Conservation (phyloP, 805 yeast species). For the Metschnikowia baotianmanensis region DNA sequence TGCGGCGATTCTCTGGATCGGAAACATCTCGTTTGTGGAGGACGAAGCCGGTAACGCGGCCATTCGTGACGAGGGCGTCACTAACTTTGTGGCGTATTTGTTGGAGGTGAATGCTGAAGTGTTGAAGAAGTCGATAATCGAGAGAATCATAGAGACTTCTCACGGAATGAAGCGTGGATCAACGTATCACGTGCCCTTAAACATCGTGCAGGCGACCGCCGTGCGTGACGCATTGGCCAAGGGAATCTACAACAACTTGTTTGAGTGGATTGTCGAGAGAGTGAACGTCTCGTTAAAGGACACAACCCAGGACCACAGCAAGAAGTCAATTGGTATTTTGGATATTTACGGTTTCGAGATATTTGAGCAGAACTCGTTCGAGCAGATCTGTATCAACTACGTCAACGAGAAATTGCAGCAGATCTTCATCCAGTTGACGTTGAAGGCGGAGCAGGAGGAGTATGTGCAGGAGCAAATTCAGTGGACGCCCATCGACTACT, state of each 20-base stretch:
- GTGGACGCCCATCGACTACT: slow-evolving; percentile 97
- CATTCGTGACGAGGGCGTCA: slow-evolving; percentile 83
- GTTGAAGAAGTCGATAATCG: slow-evolving; percentile 65
- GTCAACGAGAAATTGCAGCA: slow-evolving; percentile 96
- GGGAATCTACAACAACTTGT: slow-evolving; percentile 86
- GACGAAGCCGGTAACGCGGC: slow-evolving; percentile 84
- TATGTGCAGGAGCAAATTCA: slow-evolving; percentile 91
- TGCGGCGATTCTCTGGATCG: slow-evolving; percentile 90
- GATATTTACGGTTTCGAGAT: slow-evolving; percentile 97
- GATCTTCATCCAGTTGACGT: slow-evolving; percentile 90
- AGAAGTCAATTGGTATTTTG: slow-evolving; percentile 83
- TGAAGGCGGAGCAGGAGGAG: slow-evolving; percentile 97
- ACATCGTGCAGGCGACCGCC: slow-evolving; percentile 88
- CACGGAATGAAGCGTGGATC: slow-evolving; percentile 92
- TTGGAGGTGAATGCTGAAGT: slow-evolving; percentile 72
- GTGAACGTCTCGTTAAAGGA: slow-evolving; percentile 74
- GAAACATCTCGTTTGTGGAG: slow-evolving; percentile 83
- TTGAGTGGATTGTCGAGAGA: slow-evolving; percentile 94
- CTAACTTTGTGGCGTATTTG: slow-evolving; percentile 90
- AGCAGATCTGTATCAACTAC: slow-evolving; percentile 92
- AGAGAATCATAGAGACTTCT: slow-evolving; percentile 83
- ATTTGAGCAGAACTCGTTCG: slow-evolving; percentile 91
- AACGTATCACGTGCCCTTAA: slow-evolving; percentile 90
- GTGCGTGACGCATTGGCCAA: slow-evolving; percentile 94
- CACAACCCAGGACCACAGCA: slow-evolving; percentile 29